Conservation (phyloP, 495 filamentous ascomycete genomes). For the Tuber calosporum region DNA sequence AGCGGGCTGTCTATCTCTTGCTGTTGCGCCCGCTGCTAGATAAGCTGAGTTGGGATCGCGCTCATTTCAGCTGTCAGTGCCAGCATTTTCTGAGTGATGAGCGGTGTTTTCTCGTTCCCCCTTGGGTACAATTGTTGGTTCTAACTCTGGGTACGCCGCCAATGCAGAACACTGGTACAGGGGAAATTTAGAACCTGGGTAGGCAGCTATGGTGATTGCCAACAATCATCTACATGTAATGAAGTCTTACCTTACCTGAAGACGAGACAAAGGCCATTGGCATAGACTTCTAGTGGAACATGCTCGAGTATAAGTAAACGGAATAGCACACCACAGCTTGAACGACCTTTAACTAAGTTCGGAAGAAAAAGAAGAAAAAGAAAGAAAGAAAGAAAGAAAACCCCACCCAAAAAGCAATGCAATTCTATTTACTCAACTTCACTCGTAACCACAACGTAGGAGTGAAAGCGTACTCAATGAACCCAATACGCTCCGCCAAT, state of each 20-base stretch:
- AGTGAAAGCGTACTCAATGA: background rate
- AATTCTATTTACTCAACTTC: conserved; percentile 4
- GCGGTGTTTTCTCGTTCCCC: background rate
- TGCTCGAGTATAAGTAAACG: background rate
- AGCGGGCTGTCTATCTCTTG: background rate
- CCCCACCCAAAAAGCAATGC: background rate
- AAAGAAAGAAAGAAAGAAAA: background rate
- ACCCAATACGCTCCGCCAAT: background rate
- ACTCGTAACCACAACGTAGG: background rate
- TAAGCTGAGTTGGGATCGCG: background rate
- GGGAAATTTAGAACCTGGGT: background rate
- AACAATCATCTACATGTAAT: background rate
- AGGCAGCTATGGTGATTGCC: background rate
- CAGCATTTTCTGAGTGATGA: background rate
- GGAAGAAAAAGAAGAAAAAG: background rate
- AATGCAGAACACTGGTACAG: background rate
- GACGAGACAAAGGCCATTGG: background rate
- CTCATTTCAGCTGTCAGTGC: background rate
- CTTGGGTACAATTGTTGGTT: background rate
- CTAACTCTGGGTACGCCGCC: background rate
- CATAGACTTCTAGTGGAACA: background rate
- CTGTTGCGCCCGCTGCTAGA: background rate
- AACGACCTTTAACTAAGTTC: background rate
- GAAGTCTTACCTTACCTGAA: background rate
- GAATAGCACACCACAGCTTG: background rate